These are phyloP conservation scores for Meira miltonrushii DNA, from an alignment of 1,284 basidiomycete species.

Conservation along the genomic window DNA sequence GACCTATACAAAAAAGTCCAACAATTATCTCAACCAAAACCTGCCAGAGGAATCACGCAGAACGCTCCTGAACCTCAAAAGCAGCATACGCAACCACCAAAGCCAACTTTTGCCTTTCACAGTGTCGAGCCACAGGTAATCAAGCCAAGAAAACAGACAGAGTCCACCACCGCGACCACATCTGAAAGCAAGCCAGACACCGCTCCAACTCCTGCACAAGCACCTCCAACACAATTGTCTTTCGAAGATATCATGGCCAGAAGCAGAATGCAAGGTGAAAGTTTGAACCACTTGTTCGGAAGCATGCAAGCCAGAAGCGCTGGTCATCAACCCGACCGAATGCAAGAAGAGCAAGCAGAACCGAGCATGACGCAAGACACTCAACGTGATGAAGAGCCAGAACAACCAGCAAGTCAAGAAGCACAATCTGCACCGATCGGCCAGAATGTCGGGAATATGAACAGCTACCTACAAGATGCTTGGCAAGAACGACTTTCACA, in stretches of 20 bases:
- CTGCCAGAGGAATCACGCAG: no score
- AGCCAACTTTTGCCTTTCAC: conserved; percentile 6
- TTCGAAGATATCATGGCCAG: conserved; percentile 10
- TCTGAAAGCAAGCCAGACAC: neutral
- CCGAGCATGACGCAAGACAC: neutral
- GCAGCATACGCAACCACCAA: neutral
- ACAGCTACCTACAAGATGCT: neutral
- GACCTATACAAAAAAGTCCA: no score
- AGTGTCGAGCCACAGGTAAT: conserved; percentile 7
- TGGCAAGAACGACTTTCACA: conserved; percentile 9
- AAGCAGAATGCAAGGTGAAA: conserved; percentile 10
- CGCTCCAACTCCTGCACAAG: neutral
- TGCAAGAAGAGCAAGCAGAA: neutral
- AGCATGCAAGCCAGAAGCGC: conserved; percentile 1
- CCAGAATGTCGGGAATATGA: neutral
- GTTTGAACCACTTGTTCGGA: conserved; percentile 10
- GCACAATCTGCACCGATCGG: neutral
- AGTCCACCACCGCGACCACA: neutral
- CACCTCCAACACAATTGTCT: neutral
- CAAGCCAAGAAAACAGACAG: neutral
- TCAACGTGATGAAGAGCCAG: neutral
- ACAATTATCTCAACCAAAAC: no score
- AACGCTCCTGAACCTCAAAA: neutral
- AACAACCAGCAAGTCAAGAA: neutral
- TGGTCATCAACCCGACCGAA: neutral